Percentiles rank a stretch among this genome's conserved stretches.
Conservation (phyloP, 805 yeast species). For the Monosporozyma servazzii region DNA sequence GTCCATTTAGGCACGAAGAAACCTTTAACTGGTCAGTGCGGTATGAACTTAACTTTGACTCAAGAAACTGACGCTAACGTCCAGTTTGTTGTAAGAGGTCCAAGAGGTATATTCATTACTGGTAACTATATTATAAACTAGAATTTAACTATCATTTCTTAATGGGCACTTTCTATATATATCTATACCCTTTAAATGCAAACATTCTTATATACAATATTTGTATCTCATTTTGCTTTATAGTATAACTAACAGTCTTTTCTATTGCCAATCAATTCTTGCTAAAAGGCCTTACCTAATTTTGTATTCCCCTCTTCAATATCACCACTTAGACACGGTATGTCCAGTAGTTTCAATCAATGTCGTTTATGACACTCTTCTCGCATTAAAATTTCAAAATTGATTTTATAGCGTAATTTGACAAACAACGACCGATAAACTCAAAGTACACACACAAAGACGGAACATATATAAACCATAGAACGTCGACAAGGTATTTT, state of each 20-base stretch:
- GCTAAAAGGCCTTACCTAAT: too few species aligned
- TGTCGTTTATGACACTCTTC: not conserved
- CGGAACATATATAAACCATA: not conserved
- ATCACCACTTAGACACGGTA: not conserved
- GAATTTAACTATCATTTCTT: not conserved
- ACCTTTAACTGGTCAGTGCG: conserved; percentile 59
- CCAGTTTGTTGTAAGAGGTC: conserved; percentile 83
- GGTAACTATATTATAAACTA: conserved; percentile 91
- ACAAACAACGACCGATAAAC: not conserved
- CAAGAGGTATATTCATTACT: conserved; percentile 75
- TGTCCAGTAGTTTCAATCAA: not conserved
- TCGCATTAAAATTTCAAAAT: not conserved
- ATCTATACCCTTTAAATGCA: too few species aligned
- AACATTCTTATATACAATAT: too few species aligned
- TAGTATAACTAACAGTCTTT: too few species aligned
- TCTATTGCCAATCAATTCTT: too few species aligned
- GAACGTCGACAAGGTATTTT: not conserved
- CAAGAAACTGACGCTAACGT: conserved; percentile 71
- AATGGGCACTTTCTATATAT: not conserved
- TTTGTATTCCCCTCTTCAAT: not conserved
- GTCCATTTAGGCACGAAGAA: conserved; percentile 76
- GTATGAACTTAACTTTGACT: conserved; percentile 71
- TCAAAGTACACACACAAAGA: not conserved
- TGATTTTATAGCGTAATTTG: not conserved
- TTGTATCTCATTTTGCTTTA: too few species aligned